phyloP scores from a whole-genome alignment of 202 grass and related monocot genomes.

The Saccharum hybrid region DNA sequence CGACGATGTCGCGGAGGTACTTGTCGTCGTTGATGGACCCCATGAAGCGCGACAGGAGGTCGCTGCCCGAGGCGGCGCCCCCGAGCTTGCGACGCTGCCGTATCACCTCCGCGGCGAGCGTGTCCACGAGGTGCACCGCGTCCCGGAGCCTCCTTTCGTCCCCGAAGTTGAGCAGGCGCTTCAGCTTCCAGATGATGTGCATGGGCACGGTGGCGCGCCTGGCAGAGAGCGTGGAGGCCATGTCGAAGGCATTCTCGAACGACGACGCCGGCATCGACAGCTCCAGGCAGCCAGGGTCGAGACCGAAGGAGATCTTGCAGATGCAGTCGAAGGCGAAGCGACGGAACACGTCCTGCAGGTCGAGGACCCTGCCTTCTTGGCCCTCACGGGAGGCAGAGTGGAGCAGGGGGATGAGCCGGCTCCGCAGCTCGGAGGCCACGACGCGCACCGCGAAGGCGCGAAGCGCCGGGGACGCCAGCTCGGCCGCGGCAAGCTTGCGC shows the following conservation, averaged over 20 bases:
- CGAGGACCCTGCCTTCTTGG: constrained; percentile 34
- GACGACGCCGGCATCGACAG: constrained; percentile 72
- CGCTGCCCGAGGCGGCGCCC: constrained; percentile 53
- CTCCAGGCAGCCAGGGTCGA: constrained; percentile 75
- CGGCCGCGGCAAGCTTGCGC: constrained; percentile 74
- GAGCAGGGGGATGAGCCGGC: constrained; percentile 74
- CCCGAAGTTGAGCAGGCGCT: constrained; percentile 71
- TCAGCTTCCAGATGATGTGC: constrained; percentile 61
- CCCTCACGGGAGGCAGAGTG: constrained; percentile 35
- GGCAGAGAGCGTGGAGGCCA: constrained; percentile 72
- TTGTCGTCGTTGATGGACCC: constrained; percentile 55
- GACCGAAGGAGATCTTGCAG: constrained; percentile 85
- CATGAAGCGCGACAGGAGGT: constrained; percentile 91
- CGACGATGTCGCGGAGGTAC: constrained; percentile 61
- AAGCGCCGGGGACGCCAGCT: constrained; percentile 58
- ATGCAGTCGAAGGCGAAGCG: constrained; percentile 93
- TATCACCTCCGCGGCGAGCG: constrained; percentile 70
- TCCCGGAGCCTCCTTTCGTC: constrained; percentile 64
- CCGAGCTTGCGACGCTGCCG: constrained; percentile 66
- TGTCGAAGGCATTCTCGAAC: constrained; percentile 67
- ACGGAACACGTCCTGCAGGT: constrained; percentile 86
- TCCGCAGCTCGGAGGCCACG: constrained; percentile 58
- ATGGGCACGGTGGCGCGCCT: constrained; percentile 54
- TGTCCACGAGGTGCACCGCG: constrained; percentile 61
- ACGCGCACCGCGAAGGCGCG: constrained; percentile 52